Conservation (phyloP, 495 filamentous ascomycete species). For the Viridothelium virens region DNA sequence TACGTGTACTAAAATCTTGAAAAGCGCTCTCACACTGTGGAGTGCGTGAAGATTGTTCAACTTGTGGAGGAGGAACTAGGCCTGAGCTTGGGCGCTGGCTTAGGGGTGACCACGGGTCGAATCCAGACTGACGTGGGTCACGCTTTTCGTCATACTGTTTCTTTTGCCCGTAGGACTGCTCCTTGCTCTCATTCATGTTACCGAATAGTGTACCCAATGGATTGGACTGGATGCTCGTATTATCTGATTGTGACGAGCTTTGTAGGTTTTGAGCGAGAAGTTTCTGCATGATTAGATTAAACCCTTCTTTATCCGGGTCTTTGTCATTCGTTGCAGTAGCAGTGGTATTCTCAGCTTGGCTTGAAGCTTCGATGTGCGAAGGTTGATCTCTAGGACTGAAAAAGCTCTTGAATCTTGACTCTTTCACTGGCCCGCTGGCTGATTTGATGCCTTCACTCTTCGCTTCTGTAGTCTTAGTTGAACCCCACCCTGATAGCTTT, state of each 20-base stretch:
- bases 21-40: neutral
- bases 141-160: neutral
- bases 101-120: neutral
- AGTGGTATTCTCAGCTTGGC: neutral
- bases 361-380: neutral
- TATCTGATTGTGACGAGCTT: neutral
- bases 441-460: neutral
- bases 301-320: conserved; percentile 4
- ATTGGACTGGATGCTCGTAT: neutral
- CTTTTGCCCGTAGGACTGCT: neutral
- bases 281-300: conserved; percentile 1
- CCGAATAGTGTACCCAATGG: neutral
- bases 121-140: neutral
- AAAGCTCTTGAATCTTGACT: conserved; percentile 9
- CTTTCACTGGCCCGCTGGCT: neutral
- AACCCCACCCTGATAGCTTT: neutral
- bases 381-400: neutral
- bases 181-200: neutral
- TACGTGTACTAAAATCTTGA: neutral
- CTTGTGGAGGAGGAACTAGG: neutral
- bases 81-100: neutral
- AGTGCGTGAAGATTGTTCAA: neutral
- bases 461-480: neutral
- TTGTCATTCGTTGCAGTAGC: neutral
- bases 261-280: neutral